Evolutionary conservation across 2,329 filamentous ascomycete genomes (phyloP).

Genomic region (Neopestalotiopsis sp.): DNA sequence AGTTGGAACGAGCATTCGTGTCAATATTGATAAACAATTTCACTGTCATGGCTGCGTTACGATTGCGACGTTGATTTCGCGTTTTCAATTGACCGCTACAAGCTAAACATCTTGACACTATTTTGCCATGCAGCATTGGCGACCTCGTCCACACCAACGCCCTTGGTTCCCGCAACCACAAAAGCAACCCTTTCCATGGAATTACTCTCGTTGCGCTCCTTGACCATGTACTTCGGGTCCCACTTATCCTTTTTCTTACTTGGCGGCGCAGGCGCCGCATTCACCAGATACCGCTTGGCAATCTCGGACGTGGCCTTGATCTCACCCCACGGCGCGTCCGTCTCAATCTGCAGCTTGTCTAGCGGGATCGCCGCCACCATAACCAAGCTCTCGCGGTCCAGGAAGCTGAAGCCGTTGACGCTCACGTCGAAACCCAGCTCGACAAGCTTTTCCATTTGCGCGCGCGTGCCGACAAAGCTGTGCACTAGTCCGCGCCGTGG

Average conservation of each 20-base stretch:
- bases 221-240: slow-evolving; percentile 50
- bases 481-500: slow-evolving; percentile 45
- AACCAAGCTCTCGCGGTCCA: slow-evolving; percentile 42
- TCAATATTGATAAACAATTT: too few relatives aligned
- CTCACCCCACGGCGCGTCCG: slow-evolving; percentile 55
- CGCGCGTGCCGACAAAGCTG: slow-evolving; percentile 43
- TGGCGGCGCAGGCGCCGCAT: slow-evolving; percentile 42
- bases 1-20: too few relatives aligned
- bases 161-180: slow-evolving; percentile 55
- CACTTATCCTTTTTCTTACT: slow-evolving; percentile 58
- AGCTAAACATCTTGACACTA: slow-evolving; percentile 36
- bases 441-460: slow-evolving; percentile 43
- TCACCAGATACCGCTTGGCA: slow-evolving; percentile 46
- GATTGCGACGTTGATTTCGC: neutral
- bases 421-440: slow-evolving; percentile 48
- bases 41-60: too few relatives aligned
- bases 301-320: slow-evolving; percentile 42
- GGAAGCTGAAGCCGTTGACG: slow-evolving; percentile 57
- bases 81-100: neutral
- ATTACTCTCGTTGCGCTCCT: slow-evolving; percentile 58
- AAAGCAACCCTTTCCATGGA: slow-evolving; percentile 51
- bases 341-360: slow-evolving; percentile 50
- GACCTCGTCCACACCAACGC: slow-evolving; percentile 47
- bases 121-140: slow-evolving; percentile 44
- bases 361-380: slow-evolving; percentile 49